Base-by-base conservation (phyloP, 1,284 basidiomycete genomes). In the Termitomyces sp. region DNA sequence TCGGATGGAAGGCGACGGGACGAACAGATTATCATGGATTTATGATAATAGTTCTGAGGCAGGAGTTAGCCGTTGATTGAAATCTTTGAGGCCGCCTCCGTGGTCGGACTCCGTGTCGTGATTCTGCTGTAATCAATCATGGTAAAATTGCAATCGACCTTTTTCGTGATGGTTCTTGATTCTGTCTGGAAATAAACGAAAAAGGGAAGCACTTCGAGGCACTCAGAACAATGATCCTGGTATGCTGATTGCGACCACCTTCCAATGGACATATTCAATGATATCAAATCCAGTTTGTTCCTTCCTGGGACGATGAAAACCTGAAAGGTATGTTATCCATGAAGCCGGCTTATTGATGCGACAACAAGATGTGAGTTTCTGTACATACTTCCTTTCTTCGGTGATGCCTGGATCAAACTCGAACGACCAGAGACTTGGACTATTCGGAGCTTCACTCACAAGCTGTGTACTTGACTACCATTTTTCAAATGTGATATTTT, bases 1-100 rank as follows among this genome's bases (percentile, higher is more conserved):
- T 48, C 10, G 57, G 59, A 11, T 60, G 55, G 54, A 51, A 49
- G 16, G 10, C 40, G 31, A 52, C 39, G 1, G 49, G 55, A 18
- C 41, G 43, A 33, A 49, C n/a, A 10, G n/a, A 41, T 33, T 57
- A 54, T 57, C 45, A 54, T 41, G 53, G 45, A 26, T 39, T 57
- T 8, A 24, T 14, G 21, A 28, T 57, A 18, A 1, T 18, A 1
- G 46, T 50, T 19, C 26, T 56, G 34, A 35, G 52, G 40, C 49
- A 33, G n/a, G 35, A 54, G n/a, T 33, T 56, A 18, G 24, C 33
- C 1, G 1, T 4, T 14, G 24, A 31, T 26, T 3, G 31, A 35
- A 13, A 26, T 40, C 46, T 14, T 34, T 39, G 35, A 39, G 28
- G 4, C 14, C n/a, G 11, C 8, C 7, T 28, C 10, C 8, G 1